Base-by-base conservation (phyloP, 345 rosid species). In the Citrus maxima region DNA sequence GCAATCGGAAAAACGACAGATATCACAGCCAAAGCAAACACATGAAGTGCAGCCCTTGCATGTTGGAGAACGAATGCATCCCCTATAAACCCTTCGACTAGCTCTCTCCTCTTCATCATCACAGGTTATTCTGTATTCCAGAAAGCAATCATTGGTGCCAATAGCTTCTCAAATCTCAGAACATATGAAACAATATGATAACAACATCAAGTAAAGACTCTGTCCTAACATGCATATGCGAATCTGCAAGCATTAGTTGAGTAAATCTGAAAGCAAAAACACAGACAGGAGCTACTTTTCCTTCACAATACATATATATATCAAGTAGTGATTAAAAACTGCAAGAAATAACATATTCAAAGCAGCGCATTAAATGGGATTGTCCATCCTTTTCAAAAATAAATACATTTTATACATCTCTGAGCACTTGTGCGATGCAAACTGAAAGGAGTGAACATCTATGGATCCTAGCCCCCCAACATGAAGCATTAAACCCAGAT, bases 21-120 rank as follows among this genome's bases (percentile, higher is more conserved):
- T 86, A 34, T 88, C 90, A 73, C 99, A 93, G 60, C 99, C 99
- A 27, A 94, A 94, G 87, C 99, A 96, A 37, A 96, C 98, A 54
- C 98, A 96, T 51, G 98, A 91, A 38, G 98, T 96, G 89, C 99
- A 96, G 4, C 99, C 98, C 80, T 90, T 90, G 87, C 99, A 96
- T 12, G 97, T 86, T 7, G 92, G 92, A 25, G 97, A 88, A 22
- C 95, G 89, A 71, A 78, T 79, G 84, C 99, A 97, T 25, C 99
- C 98, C 82, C 95, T 84, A 80, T 93, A 96, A 10, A 89, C 95
- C 85, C 90, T 91, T 69, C 99, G 89, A 74, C 97, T 94, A 38
- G 88, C 95, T 74, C 98, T 85, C 77, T 87, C 87, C 79, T 90
- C 85, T 6, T 90, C 98, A 60, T 90, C 93, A 35, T 92, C 95